Evolutionary conservation across 108 stramenopile species (phyloP), one percentile per base, ranked within the genome.

Genomic region (Pseudonitzschia multistriata): DNA sequence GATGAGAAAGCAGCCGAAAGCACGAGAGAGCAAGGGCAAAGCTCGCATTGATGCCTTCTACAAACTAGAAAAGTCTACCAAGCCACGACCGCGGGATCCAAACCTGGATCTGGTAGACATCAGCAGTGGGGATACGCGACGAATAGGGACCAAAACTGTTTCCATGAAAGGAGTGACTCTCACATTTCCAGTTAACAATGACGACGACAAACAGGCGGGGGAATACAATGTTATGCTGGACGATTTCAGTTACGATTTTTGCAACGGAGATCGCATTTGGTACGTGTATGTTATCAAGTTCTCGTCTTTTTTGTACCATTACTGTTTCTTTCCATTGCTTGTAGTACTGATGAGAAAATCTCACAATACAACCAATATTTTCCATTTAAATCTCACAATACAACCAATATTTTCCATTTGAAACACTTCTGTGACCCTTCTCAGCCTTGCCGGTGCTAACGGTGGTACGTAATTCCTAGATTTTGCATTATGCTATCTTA

Each of bases 1-100:
- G 93, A 94, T 94, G 90, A 78, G 93, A 61, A 72, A 86, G 25
- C 93, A 94, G 72, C 93, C 93, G 17, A 86, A 83, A 54, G 83
- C 83, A 6, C 73, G 83, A 48, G 39, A 78, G 68, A 73, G 74
- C 68, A 87, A 84, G 67, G n/a, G 67, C 33, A 88, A 88, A 55
- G 72, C 86, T 31, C 74, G 86, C 19, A 87, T 87, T 69, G 89
- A 93, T 33, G 88, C 89, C 31, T 93, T 90, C 68, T 89, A 93
- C 77, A 88, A 88, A 63, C 70, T 93, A 15, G 83, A 93, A 71
- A 76, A 80, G 70, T 80, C 87, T 1, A 89, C 88, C 28, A 90
- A 90, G 57, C 92, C 92, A 15, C 60, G 83, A 42, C 85, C 84
- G 15, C 74, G 67, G 17, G 92, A 90, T 67, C 85, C 89, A 5